Conservation (phyloP, 306 rosid species). For the Quercus dentata region DNA sequence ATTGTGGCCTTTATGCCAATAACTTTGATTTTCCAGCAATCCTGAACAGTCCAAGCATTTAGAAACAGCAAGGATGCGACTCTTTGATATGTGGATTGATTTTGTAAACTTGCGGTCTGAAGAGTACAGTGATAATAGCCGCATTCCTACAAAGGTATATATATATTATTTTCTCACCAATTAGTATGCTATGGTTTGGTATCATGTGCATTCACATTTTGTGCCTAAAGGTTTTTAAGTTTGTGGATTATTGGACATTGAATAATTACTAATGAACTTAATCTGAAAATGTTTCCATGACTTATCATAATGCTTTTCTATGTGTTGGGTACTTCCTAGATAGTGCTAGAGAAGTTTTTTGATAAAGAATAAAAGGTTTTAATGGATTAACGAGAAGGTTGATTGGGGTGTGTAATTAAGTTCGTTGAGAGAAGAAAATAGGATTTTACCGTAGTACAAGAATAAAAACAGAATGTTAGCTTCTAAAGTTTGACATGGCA, state of each 20-base stretch:
- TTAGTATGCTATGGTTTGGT: too few relatives aligned
- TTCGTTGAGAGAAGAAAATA: not conserved
- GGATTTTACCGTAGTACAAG: too few relatives aligned
- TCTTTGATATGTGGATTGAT: slow-evolving; percentile 85
- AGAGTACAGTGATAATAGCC: slow-evolving; percentile 84
- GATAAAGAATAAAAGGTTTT: too few relatives aligned
- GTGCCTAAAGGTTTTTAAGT: not conserved
- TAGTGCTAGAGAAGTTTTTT: too few relatives aligned
- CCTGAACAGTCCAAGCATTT: slow-evolving; percentile 98
- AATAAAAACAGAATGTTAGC: too few relatives aligned
- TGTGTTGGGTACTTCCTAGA: too few relatives aligned
- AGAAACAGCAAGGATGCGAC: slow-evolving; percentile 95
- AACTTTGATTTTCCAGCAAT: slow-evolving; percentile 55
- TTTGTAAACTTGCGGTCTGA: slow-evolving; percentile 89
- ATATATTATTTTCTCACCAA: not conserved
- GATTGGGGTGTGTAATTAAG: too few relatives aligned
- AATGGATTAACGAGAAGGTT: too few relatives aligned
- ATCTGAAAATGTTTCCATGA: not conserved
- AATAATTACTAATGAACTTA: not conserved
- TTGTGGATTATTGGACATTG: not conserved
- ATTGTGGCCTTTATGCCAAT: not conserved
- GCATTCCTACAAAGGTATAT: slow-evolving; percentile 78
- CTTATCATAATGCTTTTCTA: not conserved
- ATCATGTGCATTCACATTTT: not conserved
- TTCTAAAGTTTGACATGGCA: too few relatives aligned